Conservation (phyloP, 2,329 filamentous ascomycete genomes). For the Sporothrix protearum region DNA sequence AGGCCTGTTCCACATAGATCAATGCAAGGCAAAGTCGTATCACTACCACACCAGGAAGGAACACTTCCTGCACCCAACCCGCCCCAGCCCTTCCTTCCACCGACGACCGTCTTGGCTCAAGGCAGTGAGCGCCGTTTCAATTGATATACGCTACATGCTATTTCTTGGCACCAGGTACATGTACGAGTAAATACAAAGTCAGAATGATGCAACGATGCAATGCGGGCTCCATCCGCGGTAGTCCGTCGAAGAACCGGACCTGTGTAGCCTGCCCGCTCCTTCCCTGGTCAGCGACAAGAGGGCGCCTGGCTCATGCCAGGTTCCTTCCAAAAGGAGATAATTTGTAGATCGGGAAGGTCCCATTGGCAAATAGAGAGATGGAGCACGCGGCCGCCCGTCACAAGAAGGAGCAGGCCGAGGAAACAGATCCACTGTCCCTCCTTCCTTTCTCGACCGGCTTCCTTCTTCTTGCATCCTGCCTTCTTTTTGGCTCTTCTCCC, state of each 20-base stretch:
- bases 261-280: neutral
- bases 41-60: neutral
- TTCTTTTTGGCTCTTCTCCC: neutral
- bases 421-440: neutral
- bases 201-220: conserved; percentile 5
- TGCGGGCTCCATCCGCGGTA: neutral
- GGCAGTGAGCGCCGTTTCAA: neutral
- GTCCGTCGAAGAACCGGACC: neutral
- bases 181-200: neutral
- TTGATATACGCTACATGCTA: no score
- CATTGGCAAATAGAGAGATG: neutral
- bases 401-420: conserved; percentile 5
- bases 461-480: neutral
- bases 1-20: neutral
- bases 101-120: neutral
- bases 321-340: neutral
- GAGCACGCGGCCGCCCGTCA: neutral
- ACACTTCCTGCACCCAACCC: neutral
- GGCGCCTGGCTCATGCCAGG: neutral
- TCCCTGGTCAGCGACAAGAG: neutral
- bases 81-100: neutral
- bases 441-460: neutral
- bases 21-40: neutral
- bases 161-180: neutral
- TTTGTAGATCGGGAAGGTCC: conserved; percentile 14